Evolutionary conservation across 768 basidiomycete species (phyloP).

Genomic region (Collybia sordida): DNA sequence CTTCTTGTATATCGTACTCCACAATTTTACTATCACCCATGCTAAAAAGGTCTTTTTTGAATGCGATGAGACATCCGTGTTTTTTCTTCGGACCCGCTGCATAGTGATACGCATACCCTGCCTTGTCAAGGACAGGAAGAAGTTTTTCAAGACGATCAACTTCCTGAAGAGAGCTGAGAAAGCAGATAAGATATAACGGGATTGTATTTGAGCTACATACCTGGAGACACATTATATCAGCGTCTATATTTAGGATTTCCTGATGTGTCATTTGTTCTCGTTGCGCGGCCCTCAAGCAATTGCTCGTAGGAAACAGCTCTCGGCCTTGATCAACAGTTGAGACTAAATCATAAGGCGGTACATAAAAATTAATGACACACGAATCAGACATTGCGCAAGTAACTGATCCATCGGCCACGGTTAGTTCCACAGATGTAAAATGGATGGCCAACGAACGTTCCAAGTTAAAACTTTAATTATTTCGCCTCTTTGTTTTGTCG

Average conservation of each 20-base stretch:
- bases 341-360: background rate
- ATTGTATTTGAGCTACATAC: slow-evolving; percentile 30
- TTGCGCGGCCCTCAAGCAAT: slow-evolving; percentile 75
- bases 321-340: slow-evolving; percentile 47
- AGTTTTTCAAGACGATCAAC: slow-evolving; percentile 81
- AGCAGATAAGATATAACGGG: slow-evolving; percentile 1
- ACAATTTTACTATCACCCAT: slow-evolving; percentile 48
- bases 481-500: slow-evolving; percentile 20
- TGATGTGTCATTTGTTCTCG: slow-evolving; percentile 73
- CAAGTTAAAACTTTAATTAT: slow-evolving; percentile 69
- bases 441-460: slow-evolving; percentile 63
- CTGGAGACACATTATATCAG: slow-evolving; percentile 87
- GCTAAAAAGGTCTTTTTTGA: slow-evolving; percentile 51
- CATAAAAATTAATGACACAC: slow-evolving; percentile 43
- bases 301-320: slow-evolving; percentile 80
- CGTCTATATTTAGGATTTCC: slow-evolving; percentile 71
- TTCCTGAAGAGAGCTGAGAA: slow-evolving; percentile 52
- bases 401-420: slow-evolving; percentile 40
- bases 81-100: slow-evolving; percentile 73
- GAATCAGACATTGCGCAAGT: slow-evolving; percentile 76
- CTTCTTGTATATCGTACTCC: slow-evolving; percentile 65
- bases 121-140: slow-evolving; percentile 60
- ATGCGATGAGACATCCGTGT: slow-evolving; percentile 87
- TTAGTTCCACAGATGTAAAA: slow-evolving; percentile 7
- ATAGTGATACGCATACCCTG: slow-evolving; percentile 65